phyloP scores from a whole-genome alignment of 2,329 filamentous ascomycete genomes.

The Rachicladosporium sp. region DNA sequence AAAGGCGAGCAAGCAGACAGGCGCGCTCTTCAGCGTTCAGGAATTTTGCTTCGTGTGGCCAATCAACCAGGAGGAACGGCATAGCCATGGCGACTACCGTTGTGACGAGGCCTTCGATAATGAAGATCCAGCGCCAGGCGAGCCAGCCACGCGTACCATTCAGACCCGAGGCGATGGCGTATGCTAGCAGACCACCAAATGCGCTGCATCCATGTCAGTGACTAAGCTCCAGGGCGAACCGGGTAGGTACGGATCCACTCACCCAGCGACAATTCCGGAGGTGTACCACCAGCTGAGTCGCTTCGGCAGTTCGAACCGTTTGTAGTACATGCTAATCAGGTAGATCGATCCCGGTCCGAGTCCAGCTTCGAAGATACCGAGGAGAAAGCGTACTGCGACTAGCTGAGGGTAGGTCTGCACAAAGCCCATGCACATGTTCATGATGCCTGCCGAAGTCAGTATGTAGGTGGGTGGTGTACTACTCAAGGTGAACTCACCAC shows the following conservation, averaged over 20 bases:
- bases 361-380: constrained; percentile 27
- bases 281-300: constrained; percentile 30
- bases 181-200: constrained; percentile 31
- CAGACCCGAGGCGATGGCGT: constrained; percentile 19
- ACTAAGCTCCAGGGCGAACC: too few relatives aligned
- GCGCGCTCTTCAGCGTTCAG: constrained; percentile 6
- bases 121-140: constrained; percentile 41
- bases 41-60: constrained; percentile 31
- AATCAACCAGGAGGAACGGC: constrained; percentile 19
- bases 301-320: constrained; percentile 30
- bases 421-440: constrained; percentile 23
- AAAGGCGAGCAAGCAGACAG: constrained; percentile 6
- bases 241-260: too few relatives aligned
- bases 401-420: constrained; percentile 21
- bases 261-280: constrained; percentile 27
- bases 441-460: constrained; percentile 18
- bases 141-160: constrained; percentile 16
- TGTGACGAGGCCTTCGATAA: constrained; percentile 56
- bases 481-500: too few relatives aligned
- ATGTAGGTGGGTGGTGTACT: constrained; percentile 15
- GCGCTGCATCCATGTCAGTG: constrained; percentile 7
- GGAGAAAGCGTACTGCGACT: constrained; percentile 18
- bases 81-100: constrained; percentile 23
- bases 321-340: constrained; percentile 28
- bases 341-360: constrained; percentile 13